These are phyloP conservation scores for Pleurozium schreberi DNA, from an alignment of 225 moss, liverwort and hornwort species.

Conservation along the genomic window DNA sequence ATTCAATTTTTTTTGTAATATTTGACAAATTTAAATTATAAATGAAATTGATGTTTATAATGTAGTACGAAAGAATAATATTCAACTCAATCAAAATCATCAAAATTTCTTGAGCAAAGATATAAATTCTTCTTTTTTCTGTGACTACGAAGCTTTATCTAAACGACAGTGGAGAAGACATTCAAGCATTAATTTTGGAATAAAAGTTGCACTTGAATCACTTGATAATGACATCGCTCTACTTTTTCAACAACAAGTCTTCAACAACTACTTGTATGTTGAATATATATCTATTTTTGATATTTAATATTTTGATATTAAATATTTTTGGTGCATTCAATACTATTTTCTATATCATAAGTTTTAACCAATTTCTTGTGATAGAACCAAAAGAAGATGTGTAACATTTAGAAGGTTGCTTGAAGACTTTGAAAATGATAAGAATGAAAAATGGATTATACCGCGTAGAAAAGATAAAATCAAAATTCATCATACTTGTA, in stretches of 20 bases:
- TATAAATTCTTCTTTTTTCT: background rate
- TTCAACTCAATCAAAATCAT: background rate
- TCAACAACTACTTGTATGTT: background rate
- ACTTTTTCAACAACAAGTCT: background rate
- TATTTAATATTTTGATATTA: background rate
- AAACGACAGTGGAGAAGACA: background rate
- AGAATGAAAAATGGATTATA: background rate
- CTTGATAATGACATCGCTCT: slow-evolving; percentile 2
- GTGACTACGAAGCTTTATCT: background rate
- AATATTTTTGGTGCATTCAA: background rate
- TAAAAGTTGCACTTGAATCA: background rate
- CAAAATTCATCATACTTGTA: background rate
- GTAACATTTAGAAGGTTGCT: background rate
- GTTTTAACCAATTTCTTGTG: background rate
- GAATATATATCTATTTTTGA: too few species aligned
- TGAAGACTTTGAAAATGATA: background rate
- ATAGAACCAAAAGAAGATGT: background rate
- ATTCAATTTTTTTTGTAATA: too few species aligned
- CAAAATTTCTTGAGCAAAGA: background rate
- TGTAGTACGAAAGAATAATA: background rate
- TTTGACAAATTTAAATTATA: background rate
- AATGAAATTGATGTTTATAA: background rate
- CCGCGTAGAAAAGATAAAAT: background rate
- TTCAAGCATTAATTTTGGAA: background rate
- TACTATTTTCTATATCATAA: too few species aligned